These are phyloP conservation scores for Psilocybe sp. DNA, from an alignment of 768 basidiomycete species.

Conservation along the genomic window DNA sequence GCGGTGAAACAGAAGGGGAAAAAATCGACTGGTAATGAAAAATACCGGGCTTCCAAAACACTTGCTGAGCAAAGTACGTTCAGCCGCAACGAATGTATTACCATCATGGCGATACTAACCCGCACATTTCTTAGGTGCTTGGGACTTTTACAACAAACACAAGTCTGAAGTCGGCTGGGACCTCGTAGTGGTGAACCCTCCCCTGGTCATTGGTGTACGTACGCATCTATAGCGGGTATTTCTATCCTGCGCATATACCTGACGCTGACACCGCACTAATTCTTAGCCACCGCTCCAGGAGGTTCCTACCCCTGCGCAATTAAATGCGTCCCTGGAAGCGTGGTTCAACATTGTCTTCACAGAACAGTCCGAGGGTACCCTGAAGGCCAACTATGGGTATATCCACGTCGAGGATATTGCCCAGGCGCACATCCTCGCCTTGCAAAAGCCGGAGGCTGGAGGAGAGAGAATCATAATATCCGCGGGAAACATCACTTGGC, in stretches of 20 bases:
- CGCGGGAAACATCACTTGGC: too few relatives aligned
- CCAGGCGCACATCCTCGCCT: conserved; percentile 47
- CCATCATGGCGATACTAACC: too few relatives aligned
- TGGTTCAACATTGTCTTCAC: conserved; percentile 5
- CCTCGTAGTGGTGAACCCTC: conserved; percentile 50
- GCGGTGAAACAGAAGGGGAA: conserved; percentile 1
- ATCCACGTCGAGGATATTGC: conserved; percentile 55
- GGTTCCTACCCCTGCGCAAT: conserved; percentile 1
- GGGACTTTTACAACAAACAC: conserved; percentile 40
- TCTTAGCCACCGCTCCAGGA: conserved; percentile 7
- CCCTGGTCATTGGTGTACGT: conserved; percentile 18
- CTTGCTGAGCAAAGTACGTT: too few relatives aligned
- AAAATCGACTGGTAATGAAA: background rate
- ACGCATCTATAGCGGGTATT: background rate
- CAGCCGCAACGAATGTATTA: too few relatives aligned
- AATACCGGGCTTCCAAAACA: conserved; percentile 2
- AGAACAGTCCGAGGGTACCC: conserved; percentile 26
- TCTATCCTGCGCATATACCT: too few relatives aligned
- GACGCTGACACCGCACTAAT: background rate
- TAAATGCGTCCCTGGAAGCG: background rate
- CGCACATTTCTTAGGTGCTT: conserved; percentile 30
- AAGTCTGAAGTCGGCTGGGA: conserved; percentile 47
- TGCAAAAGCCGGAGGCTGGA: conserved; percentile 47
- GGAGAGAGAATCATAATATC: conserved; percentile 52
- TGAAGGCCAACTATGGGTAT: conserved; percentile 22